These are phyloP conservation scores for Syzygium syzygioides DNA, from an alignment of 441 rosid genomes.

Conservation along the genomic window DNA sequence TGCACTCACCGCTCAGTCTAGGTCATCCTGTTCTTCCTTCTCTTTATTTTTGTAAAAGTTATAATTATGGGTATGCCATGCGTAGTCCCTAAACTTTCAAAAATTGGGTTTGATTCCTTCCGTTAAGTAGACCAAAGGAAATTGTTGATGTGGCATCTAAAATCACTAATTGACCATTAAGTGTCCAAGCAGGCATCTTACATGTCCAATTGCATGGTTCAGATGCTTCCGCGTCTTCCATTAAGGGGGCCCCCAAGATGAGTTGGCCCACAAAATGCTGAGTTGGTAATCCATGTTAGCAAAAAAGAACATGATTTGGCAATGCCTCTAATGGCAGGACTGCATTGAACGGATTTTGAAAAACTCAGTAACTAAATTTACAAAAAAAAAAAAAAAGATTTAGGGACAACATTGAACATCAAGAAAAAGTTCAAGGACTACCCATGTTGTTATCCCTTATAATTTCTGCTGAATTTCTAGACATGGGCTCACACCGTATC, in stretches of 20 bases:
- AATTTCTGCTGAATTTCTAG: not conserved
- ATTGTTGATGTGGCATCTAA: not conserved
- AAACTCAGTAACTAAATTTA: not conserved
- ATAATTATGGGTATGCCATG: not conserved
- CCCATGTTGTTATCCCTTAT: not conserved
- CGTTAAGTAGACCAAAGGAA: not conserved
- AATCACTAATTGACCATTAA: not conserved
- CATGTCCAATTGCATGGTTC: not conserved
- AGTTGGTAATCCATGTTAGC: not conserved
- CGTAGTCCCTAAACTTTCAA: not conserved
- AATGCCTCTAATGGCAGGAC: not conserved
- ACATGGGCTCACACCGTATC: not conserved
- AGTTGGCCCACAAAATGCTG: not conserved
- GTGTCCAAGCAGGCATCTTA: not conserved
- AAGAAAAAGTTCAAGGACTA: not conserved
- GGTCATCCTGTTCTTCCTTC: not conserved
- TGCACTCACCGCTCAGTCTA: not conserved
- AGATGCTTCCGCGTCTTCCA: not conserved
- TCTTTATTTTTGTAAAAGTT: not conserved
- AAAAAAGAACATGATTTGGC: not conserved
- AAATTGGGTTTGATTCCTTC: not conserved
- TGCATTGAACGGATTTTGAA: not conserved
- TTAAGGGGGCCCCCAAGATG: not conserved
- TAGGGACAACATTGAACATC: not conserved
- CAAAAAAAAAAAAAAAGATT: not conserved